Conservation (phyloP, 352 stramenopile genomes). For the Globisporangium solare region DNA sequence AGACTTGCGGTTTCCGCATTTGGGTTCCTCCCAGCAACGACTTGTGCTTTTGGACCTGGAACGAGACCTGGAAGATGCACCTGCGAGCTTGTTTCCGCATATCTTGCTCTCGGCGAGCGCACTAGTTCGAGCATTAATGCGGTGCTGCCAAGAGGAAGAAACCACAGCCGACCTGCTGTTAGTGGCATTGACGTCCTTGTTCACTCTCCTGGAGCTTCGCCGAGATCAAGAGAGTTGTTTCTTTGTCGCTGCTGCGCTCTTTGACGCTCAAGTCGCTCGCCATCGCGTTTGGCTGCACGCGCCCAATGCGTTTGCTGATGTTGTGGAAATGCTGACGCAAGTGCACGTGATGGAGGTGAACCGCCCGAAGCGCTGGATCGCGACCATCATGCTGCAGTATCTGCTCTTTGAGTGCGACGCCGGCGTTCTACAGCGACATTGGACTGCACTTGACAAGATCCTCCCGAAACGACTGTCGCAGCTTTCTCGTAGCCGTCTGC, state of each 20-base stretch:
- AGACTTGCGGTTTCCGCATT: too few relatives aligned
- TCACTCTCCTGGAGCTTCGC: constrained; percentile 21
- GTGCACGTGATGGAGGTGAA: constrained; percentile 19
- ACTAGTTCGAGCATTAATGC: constrained; percentile 7
- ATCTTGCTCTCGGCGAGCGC: constrained; percentile 21
- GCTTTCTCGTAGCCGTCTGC: background rate
- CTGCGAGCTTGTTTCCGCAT: constrained; percentile 21
- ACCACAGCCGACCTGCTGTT: constrained; percentile 1
- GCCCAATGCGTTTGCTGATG: constrained; percentile 17
- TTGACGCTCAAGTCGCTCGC: constrained; percentile 13
- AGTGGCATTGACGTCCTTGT: constrained; percentile 16
- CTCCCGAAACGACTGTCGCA: constrained; percentile 15
- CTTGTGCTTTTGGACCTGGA: constrained; percentile 23
- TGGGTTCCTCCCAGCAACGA: constrained; percentile 5
- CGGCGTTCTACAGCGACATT: constrained; percentile 10
- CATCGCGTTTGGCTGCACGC: constrained; percentile 19
- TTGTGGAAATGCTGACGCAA: constrained; percentile 22
- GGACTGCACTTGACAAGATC: constrained; percentile 9
- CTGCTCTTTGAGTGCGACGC: constrained; percentile 43
- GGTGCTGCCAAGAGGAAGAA: background rate
- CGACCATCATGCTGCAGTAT: constrained; percentile 31
- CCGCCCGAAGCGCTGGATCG: constrained; percentile 22
- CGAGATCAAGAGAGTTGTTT: constrained; percentile 24
- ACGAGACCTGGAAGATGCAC: constrained; percentile 25
- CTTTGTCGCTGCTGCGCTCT: constrained; percentile 19